phyloP scores from a whole-genome alignment of 176 grass and related monocot species.

The Triticum urartu region DNA sequence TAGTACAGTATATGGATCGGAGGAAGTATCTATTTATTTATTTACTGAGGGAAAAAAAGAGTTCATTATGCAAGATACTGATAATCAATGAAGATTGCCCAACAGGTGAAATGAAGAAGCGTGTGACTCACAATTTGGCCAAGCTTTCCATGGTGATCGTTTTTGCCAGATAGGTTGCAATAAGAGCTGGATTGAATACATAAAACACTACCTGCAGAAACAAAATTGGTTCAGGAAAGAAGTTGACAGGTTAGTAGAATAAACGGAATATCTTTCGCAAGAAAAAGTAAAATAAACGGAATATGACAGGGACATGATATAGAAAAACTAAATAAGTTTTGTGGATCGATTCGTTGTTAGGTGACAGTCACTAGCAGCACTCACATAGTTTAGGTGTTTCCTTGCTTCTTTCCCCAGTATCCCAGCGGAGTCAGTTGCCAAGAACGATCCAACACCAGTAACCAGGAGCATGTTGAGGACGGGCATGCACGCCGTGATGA shows the following conservation, averaged over 20 bases:
- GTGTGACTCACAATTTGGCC: constrained; percentile 54
- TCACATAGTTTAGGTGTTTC: constrained; percentile 80
- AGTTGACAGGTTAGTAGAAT: not conserved
- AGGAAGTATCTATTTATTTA: too few relatives aligned
- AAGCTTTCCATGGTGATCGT: constrained; percentile 89
- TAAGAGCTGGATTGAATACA: constrained; percentile 74
- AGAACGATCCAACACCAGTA: constrained; percentile 70
- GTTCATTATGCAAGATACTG: not conserved
- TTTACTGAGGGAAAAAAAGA: not conserved
- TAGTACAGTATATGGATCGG: too few relatives aligned
- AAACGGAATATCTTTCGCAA: not conserved
- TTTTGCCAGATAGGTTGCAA: constrained; percentile 48
- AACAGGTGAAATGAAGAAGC: not conserved
- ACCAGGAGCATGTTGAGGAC: constrained; percentile 76
- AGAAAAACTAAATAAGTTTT: not conserved
- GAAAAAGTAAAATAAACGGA: not conserved
- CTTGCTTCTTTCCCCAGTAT: constrained; percentile 61
- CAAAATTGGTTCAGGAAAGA: not conserved
- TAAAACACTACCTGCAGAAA: constrained; percentile 77
- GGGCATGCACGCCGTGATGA: constrained; percentile 66
- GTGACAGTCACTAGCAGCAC: not conserved
- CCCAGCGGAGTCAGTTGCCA: constrained; percentile 47
- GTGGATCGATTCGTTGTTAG: not conserved
- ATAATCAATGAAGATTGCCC: not conserved
- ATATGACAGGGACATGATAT: not conserved